These are phyloP conservation scores for Myxozyma melibiosi DNA, from an alignment of 805 yeast genomes.

Conservation along the genomic window DNA sequence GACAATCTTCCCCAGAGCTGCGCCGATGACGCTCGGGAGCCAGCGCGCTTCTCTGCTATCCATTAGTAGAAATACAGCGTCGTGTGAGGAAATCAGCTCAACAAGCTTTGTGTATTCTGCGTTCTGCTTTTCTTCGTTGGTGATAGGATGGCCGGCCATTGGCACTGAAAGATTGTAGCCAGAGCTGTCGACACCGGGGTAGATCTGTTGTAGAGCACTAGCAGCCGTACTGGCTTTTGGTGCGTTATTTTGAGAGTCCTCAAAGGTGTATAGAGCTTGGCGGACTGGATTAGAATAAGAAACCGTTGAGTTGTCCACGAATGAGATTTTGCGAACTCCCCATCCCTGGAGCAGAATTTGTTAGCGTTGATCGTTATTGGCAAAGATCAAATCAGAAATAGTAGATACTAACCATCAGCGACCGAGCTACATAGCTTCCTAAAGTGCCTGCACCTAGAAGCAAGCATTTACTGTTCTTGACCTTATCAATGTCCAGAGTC, in stretches of 20 bases:
- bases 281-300: constrained; percentile 95
- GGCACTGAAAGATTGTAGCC: constrained; percentile 80
- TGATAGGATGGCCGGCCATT: constrained; percentile 91
- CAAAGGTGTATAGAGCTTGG: constrained; percentile 80
- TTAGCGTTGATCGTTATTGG: background rate
- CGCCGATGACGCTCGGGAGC: constrained; percentile 89
- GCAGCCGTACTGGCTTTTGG: constrained; percentile 84
- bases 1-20: constrained; percentile 67
- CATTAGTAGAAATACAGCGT: constrained; percentile 77
- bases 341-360: constrained; percentile 65
- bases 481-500: constrained; percentile 64
- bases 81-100: constrained; percentile 64
- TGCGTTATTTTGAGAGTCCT: constrained; percentile 72
- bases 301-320: constrained; percentile 86
- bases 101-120: constrained; percentile 57
- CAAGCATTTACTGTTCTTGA: constrained; percentile 64
- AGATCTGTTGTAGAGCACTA: constrained; percentile 64
- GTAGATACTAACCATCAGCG: constrained; percentile 50
- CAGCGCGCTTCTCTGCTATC: constrained; percentile 96
- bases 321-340: constrained; percentile 86
- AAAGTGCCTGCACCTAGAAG: constrained; percentile 95
- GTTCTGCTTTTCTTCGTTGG: constrained; percentile 54
- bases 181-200: constrained; percentile 62
- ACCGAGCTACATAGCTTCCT: constrained; percentile 88
- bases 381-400: background rate